A percentile compares a stretch with the other conserved stretches of the same genome.
phyloP scores from a whole-genome alignment of 163 green algal genomes.

The Coccomyxa subellipsoidea region DNA sequence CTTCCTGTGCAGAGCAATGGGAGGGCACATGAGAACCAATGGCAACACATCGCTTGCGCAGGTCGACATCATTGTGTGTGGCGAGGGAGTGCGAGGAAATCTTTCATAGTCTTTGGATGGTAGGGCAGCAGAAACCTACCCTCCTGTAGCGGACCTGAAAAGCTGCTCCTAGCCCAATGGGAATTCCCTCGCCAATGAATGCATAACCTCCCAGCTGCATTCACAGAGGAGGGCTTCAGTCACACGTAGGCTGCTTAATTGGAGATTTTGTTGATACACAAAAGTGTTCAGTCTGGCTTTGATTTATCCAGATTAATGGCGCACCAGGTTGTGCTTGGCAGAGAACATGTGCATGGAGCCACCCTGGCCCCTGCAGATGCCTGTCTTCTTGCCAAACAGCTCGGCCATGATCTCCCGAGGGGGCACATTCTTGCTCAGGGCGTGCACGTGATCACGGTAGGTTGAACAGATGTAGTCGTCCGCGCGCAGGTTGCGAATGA shows the following conservation, averaged over 20 bases:
- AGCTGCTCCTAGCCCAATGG: slow-evolving; percentile 88
- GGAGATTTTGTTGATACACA: too few relatives aligned
- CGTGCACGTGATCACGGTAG: slow-evolving; percentile 98
- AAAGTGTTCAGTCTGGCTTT: too few relatives aligned
- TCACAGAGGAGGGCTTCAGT: not conserved
- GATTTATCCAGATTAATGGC: too few relatives aligned
- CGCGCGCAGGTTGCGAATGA: slow-evolving; percentile 51
- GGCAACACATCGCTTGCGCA: not conserved
- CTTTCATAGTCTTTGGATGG: too few relatives aligned
- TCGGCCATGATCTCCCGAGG: slow-evolving; percentile 90
- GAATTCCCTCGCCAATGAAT: slow-evolving; percentile 96
- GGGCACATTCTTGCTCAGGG: slow-evolving; percentile 82
- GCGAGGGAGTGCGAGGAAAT: too few relatives aligned
- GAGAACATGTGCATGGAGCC: slow-evolving; percentile 99
- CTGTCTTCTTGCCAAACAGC: slow-evolving; percentile 98
- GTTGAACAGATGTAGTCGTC: slow-evolving; percentile 96
- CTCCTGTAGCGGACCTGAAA: slow-evolving; percentile 85
- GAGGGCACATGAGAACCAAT: not conserved
- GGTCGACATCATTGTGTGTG: too few relatives aligned
- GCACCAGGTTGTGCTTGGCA: slow-evolving; percentile 72
- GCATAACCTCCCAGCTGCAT: slow-evolving; percentile 80
- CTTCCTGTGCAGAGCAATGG: slow-evolving; percentile 43
- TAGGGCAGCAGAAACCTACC: too few relatives aligned
- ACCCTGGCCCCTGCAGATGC: slow-evolving; percentile 88
- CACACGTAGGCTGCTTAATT: too few relatives aligned